Percentiles rank a stretch among this genome's conserved stretches.
Evolutionary conservation across 495 filamentous ascomycete species (phyloP).

Genomic region (Penicillium soppii): DNA sequence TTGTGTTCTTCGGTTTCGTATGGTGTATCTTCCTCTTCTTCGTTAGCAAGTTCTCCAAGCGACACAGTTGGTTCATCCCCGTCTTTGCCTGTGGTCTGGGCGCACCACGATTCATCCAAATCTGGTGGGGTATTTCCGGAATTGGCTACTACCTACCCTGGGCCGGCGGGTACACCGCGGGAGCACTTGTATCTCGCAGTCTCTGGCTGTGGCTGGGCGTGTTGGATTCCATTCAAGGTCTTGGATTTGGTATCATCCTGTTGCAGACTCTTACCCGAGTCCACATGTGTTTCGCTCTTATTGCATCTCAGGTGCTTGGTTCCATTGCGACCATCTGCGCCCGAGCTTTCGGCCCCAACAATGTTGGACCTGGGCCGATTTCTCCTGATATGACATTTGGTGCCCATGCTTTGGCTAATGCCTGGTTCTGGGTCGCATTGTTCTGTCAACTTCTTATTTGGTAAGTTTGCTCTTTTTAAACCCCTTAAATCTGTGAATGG

Average conservation of each 20-base stretch:
- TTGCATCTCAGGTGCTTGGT: constrained; percentile 51
- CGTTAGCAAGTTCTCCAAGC: constrained; percentile 41
- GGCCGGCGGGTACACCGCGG: constrained; percentile 38
- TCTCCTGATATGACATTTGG: constrained; percentile 43
- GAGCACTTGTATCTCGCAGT: constrained; percentile 46
- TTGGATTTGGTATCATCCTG: constrained; percentile 52
- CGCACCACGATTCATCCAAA: constrained; percentile 50
- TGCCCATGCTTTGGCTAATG: constrained; percentile 46
- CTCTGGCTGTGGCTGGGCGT: constrained; percentile 53
- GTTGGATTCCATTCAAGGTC: constrained; percentile 47
- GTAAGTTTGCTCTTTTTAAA: constrained; percentile 22
- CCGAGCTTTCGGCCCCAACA: constrained; percentile 45
- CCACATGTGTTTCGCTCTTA: constrained; percentile 49
- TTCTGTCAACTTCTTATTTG: constrained; percentile 62
- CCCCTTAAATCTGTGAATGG: neutral
- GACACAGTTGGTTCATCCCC: constrained; percentile 50
- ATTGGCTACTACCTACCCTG: constrained; percentile 48
- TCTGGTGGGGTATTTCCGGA: constrained; percentile 50
- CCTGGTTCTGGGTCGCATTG: constrained; percentile 67
- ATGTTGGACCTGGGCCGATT: constrained; percentile 43
- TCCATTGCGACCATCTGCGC: constrained; percentile 51
- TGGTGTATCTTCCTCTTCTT: constrained; percentile 44
- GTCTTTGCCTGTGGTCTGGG: constrained; percentile 51
- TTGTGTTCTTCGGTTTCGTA: constrained; percentile 45
- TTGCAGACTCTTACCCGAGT: constrained; percentile 47